Evolutionary conservation across 352 stramenopile species (phyloP).

Genomic region (Globisporangium sylvaticum): DNA sequence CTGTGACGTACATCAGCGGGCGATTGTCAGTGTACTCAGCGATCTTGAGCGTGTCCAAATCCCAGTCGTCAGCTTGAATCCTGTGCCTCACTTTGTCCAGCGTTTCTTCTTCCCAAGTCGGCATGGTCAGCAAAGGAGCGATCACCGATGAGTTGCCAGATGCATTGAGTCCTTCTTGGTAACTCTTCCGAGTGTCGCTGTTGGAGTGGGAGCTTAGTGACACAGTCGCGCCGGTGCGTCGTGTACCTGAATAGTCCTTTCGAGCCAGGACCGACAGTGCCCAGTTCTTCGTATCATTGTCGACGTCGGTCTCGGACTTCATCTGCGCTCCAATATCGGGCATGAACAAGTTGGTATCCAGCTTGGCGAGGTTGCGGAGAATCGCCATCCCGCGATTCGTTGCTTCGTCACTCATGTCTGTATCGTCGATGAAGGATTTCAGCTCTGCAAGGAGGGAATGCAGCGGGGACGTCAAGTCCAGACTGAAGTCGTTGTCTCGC

Average conservation of each 20-base stretch:
- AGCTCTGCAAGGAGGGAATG: constrained; percentile 69
- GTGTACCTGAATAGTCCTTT: constrained; percentile 66
- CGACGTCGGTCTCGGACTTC: constrained; percentile 74
- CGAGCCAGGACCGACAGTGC: constrained; percentile 66
- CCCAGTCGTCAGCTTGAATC: constrained; percentile 68
- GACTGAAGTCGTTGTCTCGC: constrained; percentile 60
- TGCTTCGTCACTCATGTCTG: constrained; percentile 57
- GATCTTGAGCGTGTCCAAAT: constrained; percentile 67
- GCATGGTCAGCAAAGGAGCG: constrained; percentile 47
- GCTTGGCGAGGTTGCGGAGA: constrained; percentile 58
- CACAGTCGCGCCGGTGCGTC: constrained; percentile 44
- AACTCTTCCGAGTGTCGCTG: constrained; percentile 52
- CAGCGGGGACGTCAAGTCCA: constrained; percentile 75
- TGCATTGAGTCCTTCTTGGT: constrained; percentile 41
- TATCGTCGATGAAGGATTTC: constrained; percentile 69
- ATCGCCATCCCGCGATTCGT: constrained; percentile 60
- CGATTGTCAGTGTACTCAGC: constrained; percentile 58
- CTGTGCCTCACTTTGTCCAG: constrained; percentile 39
- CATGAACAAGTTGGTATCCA: constrained; percentile 82
- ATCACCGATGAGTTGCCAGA: constrained; percentile 24
- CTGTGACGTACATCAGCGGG: constrained; percentile 78
- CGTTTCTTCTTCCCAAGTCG: constrained; percentile 50
- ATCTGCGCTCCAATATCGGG: constrained; percentile 79
- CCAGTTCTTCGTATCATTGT: constrained; percentile 83
- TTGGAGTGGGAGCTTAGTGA: constrained; percentile 74